Percentiles rank a stretch among this genome's conserved stretches.
Conservation (phyloP, 179 eudicot genomes). For the Kewa caespitosa region DNA sequence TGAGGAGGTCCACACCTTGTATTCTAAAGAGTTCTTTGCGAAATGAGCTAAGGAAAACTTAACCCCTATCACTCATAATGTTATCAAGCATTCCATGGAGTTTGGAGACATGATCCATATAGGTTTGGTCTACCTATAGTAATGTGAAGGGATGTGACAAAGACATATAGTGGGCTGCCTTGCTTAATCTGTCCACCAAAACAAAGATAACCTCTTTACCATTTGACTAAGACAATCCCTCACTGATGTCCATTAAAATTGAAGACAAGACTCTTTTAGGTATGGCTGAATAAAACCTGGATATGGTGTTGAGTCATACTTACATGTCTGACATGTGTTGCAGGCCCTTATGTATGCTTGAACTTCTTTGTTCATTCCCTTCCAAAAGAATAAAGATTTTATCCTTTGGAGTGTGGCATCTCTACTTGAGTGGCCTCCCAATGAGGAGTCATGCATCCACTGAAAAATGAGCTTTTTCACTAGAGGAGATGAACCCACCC, state of each 20-base stretch:
- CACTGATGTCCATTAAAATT: background rate
- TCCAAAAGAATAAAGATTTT: background rate
- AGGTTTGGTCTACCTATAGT: background rate
- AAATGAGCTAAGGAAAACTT: background rate
- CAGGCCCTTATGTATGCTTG: background rate
- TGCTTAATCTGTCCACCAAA: background rate
- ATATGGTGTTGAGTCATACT: background rate
- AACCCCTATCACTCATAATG: background rate
- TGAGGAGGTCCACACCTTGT: background rate
- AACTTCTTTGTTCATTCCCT: background rate
- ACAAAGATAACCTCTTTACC: background rate
- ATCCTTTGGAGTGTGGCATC: background rate
- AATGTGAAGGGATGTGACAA: background rate
- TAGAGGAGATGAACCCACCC: too few relatives aligned
- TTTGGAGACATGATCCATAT: background rate
- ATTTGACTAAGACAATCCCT: background rate
- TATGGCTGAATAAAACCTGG: background rate
- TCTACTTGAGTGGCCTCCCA: background rate
- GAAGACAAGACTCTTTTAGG: background rate
- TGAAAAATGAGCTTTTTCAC: too few relatives aligned
- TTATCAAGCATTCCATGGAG: background rate
- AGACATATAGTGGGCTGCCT: background rate
- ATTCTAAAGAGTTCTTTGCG: background rate
- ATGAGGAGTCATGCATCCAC: background rate
- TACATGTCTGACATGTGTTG: background rate